Evolutionary conservation across 352 stramenopile genomes (phyloP), one percentile per base, ranked within the genome.

Genomic region (Phytopythium chamaehyphon): DNA sequence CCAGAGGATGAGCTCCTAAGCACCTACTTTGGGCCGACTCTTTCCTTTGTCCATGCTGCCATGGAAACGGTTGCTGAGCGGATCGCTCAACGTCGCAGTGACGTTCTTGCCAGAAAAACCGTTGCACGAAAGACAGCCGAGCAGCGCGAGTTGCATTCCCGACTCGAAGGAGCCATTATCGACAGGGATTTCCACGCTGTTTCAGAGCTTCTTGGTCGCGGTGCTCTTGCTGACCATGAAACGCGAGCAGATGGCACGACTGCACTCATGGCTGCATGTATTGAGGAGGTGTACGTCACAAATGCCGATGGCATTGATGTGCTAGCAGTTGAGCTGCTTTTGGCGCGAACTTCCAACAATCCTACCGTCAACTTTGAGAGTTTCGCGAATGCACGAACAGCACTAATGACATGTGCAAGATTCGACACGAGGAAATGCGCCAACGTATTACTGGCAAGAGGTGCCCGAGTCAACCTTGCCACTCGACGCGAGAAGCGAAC

Each of bases 141-240:
- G 46, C 73, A 72, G 14, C 57, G 70, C 5, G 47, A 42, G 9
- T 61, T 90, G 16, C 82, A 93, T 24, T 31, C 28, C 0, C 28
- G 45, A 16, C 64, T 93, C 3, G 79, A 88, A 3, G 6, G 10
- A 11, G 62, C 71, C 0, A 88, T 93, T 40, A 18, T 73, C 2
- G 51, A 24, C 4, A 65, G 66, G 0, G 67, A 81, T 53, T 93
- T 88, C 47, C 9, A 51, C 14, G 45, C 11, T 0, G 55, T 75
- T 5, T 60, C 64, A 0, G n/a, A 35, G 6, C 38, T 86, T 16
- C 55, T 90, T n/a, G 76, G 88, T 42, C 57, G 66, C 7, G 76
- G 80, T 6, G 79, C 79, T 3, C 87, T 80, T 31, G 69, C 76
- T 7, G 82, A 93, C 53, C 82, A 86, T 23, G 80, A 86, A 44